Evolutionary conservation across 768 basidiomycete genomes (phyloP), one percentile per base, ranked within the genome.

Genomic region (Dendrothele bispora): DNA sequence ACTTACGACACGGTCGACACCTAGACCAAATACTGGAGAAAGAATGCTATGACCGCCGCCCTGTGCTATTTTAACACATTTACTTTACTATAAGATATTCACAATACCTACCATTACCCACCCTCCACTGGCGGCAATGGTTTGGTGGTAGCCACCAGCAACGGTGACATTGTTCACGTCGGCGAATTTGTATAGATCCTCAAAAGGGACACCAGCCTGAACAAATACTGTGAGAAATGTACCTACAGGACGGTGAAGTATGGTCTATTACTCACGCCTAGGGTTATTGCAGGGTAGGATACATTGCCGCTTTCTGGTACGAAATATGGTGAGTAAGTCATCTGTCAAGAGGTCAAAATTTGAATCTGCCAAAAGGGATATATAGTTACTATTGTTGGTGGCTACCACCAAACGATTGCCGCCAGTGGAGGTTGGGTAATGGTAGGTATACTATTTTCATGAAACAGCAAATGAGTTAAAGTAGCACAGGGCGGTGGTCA

Each of bases 161-260:
- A 64, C 49, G 0, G 70, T 73, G 12, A 68, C 57, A 46, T 70
- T 69, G 25, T 68, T 50, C 27, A 35, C 39, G 30, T 71, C 69
- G 3, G 68, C 69, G 47, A 65, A 71, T 20, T 53, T 55, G 49
- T 70, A 69, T 1, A 65, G 51, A 20, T 66, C 56, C 30, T 62
- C 54, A 24, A 55, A 65, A 8, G 52, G 43, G 8, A 60, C 62
- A 17, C 68, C 70, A 1, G 71, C 59, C 67, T 70, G 27, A 15
- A 34, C 14, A 34, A 18, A 37, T 43, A 30, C 18, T 14, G 14
- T 35, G n/a, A n/a, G n/a, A n/a, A n/a, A n/a, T n/a, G n/a, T n/a
- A n/a, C n/a, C n/a, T n/a, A n/a, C n/a, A n/a, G n/a, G n/a, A n/a
- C n/a, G n/a, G n/a, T n/a, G n/a, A n/a, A n/a, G n/a, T n/a, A n/a